These are phyloP conservation scores for Sclerotinia glacialis DNA, from an alignment of 2,329 filamentous ascomycete species.

Conservation along the genomic window DNA sequence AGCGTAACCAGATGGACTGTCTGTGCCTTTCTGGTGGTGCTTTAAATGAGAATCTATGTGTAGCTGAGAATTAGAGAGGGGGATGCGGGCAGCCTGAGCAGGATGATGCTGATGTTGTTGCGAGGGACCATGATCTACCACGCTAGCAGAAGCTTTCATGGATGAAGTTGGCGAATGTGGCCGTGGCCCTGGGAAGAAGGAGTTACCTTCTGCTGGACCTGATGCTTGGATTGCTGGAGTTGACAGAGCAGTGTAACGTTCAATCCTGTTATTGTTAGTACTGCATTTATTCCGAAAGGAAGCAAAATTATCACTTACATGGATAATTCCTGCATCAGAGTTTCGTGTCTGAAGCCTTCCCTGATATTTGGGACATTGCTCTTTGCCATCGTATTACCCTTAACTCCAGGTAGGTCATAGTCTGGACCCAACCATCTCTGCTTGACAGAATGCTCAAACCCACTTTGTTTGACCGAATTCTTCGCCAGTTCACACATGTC, in stretches of 20 bases:
- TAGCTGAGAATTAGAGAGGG: conserved; percentile 31
- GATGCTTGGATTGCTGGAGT: conserved; percentile 21
- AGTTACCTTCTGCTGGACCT: conserved; percentile 33
- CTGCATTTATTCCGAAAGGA: neutral
- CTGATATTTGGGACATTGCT: conserved; percentile 94
- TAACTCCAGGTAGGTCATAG: conserved; percentile 73
- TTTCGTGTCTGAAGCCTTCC: conserved; percentile 86
- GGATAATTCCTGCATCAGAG: conserved; percentile 74
- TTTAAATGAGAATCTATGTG: conserved; percentile 27
- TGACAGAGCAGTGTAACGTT: conserved; percentile 37
- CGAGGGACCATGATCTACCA: conserved; percentile 17
- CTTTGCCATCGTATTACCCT: conserved; percentile 89
- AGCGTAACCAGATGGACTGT: conserved; percentile 25
- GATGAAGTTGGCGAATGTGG: conserved; percentile 39
- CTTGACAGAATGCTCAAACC: conserved; percentile 86
- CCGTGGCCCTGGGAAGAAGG: conserved; percentile 32
- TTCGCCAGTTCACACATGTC: conserved; percentile 99
- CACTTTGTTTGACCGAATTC: conserved; percentile 91
- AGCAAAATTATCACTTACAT: conserved; percentile 59
- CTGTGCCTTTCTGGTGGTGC: conserved; percentile 24
- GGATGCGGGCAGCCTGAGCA: conserved; percentile 38
- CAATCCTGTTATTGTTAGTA: conserved; percentile 37
- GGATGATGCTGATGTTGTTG: conserved; percentile 38
- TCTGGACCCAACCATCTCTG: conserved; percentile 84
- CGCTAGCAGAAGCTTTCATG: conserved; percentile 34